phyloP scores from a whole-genome alignment of 805 yeast genomes.

The Ogataea trehalophila region DNA sequence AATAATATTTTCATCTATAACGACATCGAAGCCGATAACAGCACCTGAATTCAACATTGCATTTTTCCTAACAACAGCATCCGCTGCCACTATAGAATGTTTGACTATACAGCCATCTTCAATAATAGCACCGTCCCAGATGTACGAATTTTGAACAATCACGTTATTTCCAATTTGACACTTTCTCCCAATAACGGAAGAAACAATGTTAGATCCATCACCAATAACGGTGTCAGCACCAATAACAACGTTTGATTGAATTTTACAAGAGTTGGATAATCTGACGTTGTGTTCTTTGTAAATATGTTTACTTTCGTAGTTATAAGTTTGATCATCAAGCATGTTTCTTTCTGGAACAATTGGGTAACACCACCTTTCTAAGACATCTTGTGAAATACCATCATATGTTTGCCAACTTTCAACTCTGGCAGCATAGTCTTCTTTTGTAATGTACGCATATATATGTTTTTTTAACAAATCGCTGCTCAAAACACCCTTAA shows the following conservation, averaged over 20 bases:
- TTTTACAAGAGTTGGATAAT: slow-evolving; percentile 86
- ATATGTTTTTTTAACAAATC: slow-evolving; percentile 88
- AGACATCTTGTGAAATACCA: slow-evolving; percentile 82
- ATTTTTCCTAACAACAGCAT: slow-evolving; percentile 49
- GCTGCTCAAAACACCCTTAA: slow-evolving; percentile 83
- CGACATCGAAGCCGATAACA: slow-evolving; percentile 73
- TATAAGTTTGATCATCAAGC: slow-evolving; percentile 63
- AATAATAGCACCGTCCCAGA: slow-evolving; percentile 80
- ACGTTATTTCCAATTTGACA: slow-evolving; percentile 83
- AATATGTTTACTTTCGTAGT: slow-evolving; percentile 78
- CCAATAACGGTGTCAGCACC: slow-evolving; percentile 78
- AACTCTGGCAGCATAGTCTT: slow-evolving; percentile 90
- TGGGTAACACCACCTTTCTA: slow-evolving; percentile 92
- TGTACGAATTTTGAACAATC: slow-evolving; percentile 63
- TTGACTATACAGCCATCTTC: slow-evolving; percentile 57
- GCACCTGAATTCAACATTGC: slow-evolving; percentile 61
- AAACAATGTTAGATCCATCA: slow-evolving; percentile 58
- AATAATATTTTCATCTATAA: slow-evolving; percentile 48
- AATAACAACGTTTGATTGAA: slow-evolving; percentile 75
- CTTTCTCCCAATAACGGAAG: slow-evolving; percentile 79
- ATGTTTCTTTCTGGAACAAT: slow-evolving; percentile 82
- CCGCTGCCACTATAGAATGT: slow-evolving; percentile 67
- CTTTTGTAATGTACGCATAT: slow-evolving; percentile 77
- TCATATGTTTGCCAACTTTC: slow-evolving; percentile 92
- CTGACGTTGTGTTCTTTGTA: slow-evolving; percentile 88